These are phyloP conservation scores for Coelastrella sp. DNA, from an alignment of 139 green algal genomes.

Conservation along the genomic window DNA sequence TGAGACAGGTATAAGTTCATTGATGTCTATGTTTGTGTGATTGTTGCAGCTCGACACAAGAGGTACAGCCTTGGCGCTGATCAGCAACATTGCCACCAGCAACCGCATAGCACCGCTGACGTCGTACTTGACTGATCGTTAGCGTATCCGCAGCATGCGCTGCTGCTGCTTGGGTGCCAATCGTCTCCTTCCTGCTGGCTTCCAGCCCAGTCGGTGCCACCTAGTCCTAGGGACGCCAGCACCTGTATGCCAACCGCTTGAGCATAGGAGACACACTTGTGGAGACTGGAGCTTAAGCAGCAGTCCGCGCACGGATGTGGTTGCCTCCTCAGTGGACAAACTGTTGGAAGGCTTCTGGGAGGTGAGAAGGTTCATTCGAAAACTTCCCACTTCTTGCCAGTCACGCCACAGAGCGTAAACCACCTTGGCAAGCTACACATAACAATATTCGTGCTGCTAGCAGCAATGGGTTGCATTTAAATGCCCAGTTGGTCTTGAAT, in stretches of 20 bases:
- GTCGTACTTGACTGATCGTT: too few relatives aligned
- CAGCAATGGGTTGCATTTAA: neutral
- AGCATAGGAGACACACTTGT: neutral
- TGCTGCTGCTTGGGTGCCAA: too few relatives aligned
- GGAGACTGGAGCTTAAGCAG: neutral
- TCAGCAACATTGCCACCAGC: too few relatives aligned
- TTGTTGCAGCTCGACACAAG: too few relatives aligned
- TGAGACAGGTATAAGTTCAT: too few relatives aligned
- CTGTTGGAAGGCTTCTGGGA: slow-evolving; percentile 38
- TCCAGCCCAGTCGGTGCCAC: neutral
- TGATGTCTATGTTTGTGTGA: too few relatives aligned
- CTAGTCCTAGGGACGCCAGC: neutral
- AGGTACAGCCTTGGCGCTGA: too few relatives aligned
- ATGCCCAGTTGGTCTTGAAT: neutral
- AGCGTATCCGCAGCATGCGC: too few relatives aligned
- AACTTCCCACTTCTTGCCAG: neutral
- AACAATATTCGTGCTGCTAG: neutral
- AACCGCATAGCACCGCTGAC: too few relatives aligned
- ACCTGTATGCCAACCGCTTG: neutral
- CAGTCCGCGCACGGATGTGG: neutral
- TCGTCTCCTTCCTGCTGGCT: neutral
- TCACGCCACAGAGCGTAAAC: neutral
- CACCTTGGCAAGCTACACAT: neutral
- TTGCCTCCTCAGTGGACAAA: slow-evolving; percentile 2
- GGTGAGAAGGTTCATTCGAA: neutral